Conservation (phyloP, 179 eudicot species). For the Spergularia azorica region DNA sequence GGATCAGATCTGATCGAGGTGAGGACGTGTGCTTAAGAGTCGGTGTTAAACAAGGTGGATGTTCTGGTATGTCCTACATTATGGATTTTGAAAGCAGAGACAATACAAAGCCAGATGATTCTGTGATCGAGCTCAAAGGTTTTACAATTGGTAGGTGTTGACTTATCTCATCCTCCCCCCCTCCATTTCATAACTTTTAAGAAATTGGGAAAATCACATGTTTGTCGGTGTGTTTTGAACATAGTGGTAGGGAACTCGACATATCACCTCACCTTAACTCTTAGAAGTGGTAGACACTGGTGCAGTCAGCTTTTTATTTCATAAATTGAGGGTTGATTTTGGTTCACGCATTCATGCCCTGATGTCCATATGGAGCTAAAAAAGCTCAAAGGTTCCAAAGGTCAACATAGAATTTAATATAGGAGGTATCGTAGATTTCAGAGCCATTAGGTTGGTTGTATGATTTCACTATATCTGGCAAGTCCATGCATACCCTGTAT, state of each 20-base stretch:
- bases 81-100: slow-evolving; percentile 96
- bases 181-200: background rate
- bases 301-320: no score
- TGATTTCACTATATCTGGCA: background rate
- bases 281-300: no score
- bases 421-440: background rate
- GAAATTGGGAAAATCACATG: background rate
- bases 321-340: no score
- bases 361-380: background rate
- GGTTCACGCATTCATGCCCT: no score
- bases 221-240: no score
- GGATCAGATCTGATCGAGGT: slow-evolving; percentile 69
- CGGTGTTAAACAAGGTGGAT: slow-evolving; percentile 98
- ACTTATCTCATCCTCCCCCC: background rate
- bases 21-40: slow-evolving; percentile 89
- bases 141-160: slow-evolving; percentile 71
- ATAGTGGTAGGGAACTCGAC: no score
- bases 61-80: slow-evolving; percentile 97
- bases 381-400: background rate
- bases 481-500: no score
- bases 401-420: background rate
- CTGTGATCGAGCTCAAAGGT: slow-evolving; percentile 76
- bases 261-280: no score
- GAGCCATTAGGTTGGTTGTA: background rate
- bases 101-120: slow-evolving; percentile 75